phyloP scores from a whole-genome alignment of 805 yeast genomes.

The Tetrapisispora pingtungensis region DNA sequence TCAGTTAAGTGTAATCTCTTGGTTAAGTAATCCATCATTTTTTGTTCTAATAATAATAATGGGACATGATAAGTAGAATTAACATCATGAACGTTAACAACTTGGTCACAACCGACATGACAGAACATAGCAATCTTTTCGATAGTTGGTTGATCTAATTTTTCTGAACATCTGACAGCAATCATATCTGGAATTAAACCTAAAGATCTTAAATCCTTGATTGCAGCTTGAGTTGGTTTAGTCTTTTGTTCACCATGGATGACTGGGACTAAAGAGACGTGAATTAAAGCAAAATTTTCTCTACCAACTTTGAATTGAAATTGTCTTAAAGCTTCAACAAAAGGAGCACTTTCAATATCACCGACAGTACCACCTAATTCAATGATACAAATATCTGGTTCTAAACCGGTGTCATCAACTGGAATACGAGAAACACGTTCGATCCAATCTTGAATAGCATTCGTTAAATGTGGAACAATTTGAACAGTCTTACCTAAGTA shows the following conservation, averaged over 20 bases:
- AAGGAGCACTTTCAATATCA: slow-evolving; percentile 97
- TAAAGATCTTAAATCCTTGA: slow-evolving; percentile 87
- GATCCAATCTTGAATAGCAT: slow-evolving; percentile 97
- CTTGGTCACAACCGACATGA: slow-evolving; percentile 98
- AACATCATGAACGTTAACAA: slow-evolving; percentile 92
- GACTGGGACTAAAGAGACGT: slow-evolving; percentile 94
- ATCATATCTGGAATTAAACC: slow-evolving; percentile 95
- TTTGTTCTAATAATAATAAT: slow-evolving; percentile 76
- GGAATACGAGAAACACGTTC: slow-evolving; percentile 87
- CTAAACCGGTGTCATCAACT: slow-evolving; percentile 78
- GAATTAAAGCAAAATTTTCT: slow-evolving; percentile 90
- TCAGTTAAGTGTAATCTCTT: slow-evolving; percentile 55
- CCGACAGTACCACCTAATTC: slow-evolving; percentile 99
- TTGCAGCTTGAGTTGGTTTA: slow-evolving; percentile 98
- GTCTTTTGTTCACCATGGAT: slow-evolving; percentile 99
- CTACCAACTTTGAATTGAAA: slow-evolving; percentile 94
- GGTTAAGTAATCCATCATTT: slow-evolving; percentile 60
- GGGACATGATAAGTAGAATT: slow-evolving; percentile 98
- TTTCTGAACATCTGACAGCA: slow-evolving; percentile 91
- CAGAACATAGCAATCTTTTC: slow-evolving; percentile 98
- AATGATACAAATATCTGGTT: slow-evolving; percentile 93
- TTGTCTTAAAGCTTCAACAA: slow-evolving; percentile 97
- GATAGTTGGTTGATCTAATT: slow-evolving; percentile 73
- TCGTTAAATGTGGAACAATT: slow-evolving; percentile 96
- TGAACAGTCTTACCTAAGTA: slow-evolving; percentile 98